Base-by-base conservation (phyloP, 2,329 filamentous ascomycete species). In the Endocalyx cinctus region DNA sequence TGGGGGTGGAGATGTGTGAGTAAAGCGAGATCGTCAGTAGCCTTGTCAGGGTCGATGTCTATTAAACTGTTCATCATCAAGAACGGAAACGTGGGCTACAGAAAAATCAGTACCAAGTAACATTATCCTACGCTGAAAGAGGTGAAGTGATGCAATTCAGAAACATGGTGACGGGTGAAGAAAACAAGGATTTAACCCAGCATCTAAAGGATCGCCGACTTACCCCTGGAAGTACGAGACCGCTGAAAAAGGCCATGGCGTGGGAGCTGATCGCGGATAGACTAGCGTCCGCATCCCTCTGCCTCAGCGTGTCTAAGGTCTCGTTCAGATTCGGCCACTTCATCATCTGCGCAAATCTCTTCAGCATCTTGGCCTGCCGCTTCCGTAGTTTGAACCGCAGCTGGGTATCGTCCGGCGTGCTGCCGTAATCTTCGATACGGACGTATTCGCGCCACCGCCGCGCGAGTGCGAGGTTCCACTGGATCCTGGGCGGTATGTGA, bases 1-100 rank as follows among this genome's bases (percentile, higher is more conserved):
- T 79, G 68, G 1, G 81, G 80, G 37, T 82, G 72, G 45, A 82
- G 69, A 47, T 86, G 79, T 2, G 78, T 81, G 7, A 88, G 69
- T 20, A 82, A 69, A 10, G 79, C 77, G 12, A 87, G 70, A 6
- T 77, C 66, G 41, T 82, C 75, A 5, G 75, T 77, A 4, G 77
- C 78, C 4, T 70, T 70, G 51, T 85, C 82, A 2, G 78, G 77
- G 48, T 87, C 83, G 46, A 84, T 76, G 54, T 87, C 84, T 43
- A 87, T 79, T 27, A 88, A 67, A 4, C 82, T 75, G 53, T 87
- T 87, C 81, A 88, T 87, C 28, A 86, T 77, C 23, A 87, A 70
- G 60, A 84, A 88, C 3, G 83, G 81, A 28, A 85, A 76, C 0
- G 75, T 79, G 4, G 70, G 62, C 70, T 74, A 38, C 17, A 20